Percentiles rank a stretch among this genome's conserved stretches.
Evolutionary conservation across 306 rosid species (phyloP).

Genomic region (Acacia melanoxylon): DNA sequence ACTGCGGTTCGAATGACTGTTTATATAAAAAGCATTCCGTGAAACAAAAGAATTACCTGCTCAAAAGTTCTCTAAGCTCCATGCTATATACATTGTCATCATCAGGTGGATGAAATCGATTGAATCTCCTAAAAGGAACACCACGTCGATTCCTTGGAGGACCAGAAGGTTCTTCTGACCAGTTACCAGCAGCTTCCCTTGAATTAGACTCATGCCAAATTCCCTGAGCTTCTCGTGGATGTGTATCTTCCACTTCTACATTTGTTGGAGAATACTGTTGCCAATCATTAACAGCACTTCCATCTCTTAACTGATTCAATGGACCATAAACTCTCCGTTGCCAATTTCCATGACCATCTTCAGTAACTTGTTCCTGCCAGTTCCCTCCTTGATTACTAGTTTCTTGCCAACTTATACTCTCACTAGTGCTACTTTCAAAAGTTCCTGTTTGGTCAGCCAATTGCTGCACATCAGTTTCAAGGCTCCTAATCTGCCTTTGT

Average conservation of each 20-base stretch:
- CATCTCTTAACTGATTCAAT: slow-evolving; percentile 67
- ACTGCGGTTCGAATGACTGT: neutral
- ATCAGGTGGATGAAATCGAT: slow-evolving; percentile 94
- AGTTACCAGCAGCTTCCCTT: slow-evolving; percentile 73
- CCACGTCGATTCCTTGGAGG: slow-evolving; percentile 76
- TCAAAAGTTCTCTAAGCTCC: slow-evolving; percentile 98
- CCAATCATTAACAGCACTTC: slow-evolving; percentile 62
- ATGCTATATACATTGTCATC: slow-evolving; percentile 97
- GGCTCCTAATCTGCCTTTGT: slow-evolving; percentile 57
- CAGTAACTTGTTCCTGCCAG: slow-evolving; percentile 72
- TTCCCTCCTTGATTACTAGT: slow-evolving; percentile 52
- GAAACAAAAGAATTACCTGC: slow-evolving; percentile 65
- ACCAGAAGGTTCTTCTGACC: slow-evolving; percentile 84
- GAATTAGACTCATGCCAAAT: slow-evolving; percentile 68
- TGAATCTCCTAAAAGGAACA: slow-evolving; percentile 73
- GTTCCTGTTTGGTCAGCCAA: slow-evolving; percentile 55
- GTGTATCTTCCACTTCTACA: slow-evolving; percentile 62
- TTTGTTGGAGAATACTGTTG: slow-evolving; percentile 58
- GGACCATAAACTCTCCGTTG: slow-evolving; percentile 59
- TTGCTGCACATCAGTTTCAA: slow-evolving; percentile 51
- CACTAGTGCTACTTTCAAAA: slow-evolving; percentile 55
- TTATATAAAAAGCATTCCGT: slow-evolving; percentile 30
- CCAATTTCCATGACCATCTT: slow-evolving; percentile 71
- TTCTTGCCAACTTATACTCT: slow-evolving; percentile 69
- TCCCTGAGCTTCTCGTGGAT: slow-evolving; percentile 58